These are phyloP conservation scores for Heterobasidion occidentale DNA, from an alignment of 1,284 basidiomycete genomes.

Conservation along the genomic window DNA sequence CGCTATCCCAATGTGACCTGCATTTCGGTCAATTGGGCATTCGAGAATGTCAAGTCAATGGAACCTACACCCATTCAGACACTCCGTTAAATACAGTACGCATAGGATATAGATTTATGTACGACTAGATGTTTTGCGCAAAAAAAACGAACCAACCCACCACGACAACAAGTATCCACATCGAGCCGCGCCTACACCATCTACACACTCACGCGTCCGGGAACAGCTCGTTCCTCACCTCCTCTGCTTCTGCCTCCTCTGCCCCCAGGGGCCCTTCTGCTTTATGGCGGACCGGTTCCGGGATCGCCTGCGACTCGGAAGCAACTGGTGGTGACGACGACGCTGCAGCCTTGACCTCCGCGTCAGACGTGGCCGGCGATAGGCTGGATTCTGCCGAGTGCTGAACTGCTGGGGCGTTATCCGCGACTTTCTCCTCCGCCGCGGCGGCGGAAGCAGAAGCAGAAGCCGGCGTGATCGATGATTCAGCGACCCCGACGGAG, in stretches of 20 bases:
- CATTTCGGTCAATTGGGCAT: no score
- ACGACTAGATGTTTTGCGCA: no score
- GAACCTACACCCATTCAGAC: no score
- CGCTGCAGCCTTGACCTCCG: not conserved
- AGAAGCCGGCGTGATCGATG: not conserved
- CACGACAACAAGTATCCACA: no score
- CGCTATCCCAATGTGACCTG: no score
- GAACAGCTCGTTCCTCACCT: slow-evolving; percentile 47
- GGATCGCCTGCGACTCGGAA: not conserved
- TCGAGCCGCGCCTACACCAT: not conserved
- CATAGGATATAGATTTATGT: no score
- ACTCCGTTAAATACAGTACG: no score
- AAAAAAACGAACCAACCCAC: no score
- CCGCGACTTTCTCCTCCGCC: not conserved
- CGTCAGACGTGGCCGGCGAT: not conserved
- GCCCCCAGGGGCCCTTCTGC: slow-evolving; percentile 34
- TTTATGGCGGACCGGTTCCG: slow-evolving; percentile 3
- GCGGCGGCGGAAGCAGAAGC: no score
- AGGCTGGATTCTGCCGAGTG: not conserved
- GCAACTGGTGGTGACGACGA: not conserved
- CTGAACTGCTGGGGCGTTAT: not conserved
- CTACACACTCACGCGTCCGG: slow-evolving; percentile 21
- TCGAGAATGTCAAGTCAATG: no score
- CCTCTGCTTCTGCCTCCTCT: slow-evolving; percentile 40
- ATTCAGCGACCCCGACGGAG: slow-evolving; percentile 3